Evolutionary conservation across 2,329 filamentous ascomycete species (phyloP), one percentile per base, ranked within the genome.

Genomic region (Paradendryphiella salina): DNA sequence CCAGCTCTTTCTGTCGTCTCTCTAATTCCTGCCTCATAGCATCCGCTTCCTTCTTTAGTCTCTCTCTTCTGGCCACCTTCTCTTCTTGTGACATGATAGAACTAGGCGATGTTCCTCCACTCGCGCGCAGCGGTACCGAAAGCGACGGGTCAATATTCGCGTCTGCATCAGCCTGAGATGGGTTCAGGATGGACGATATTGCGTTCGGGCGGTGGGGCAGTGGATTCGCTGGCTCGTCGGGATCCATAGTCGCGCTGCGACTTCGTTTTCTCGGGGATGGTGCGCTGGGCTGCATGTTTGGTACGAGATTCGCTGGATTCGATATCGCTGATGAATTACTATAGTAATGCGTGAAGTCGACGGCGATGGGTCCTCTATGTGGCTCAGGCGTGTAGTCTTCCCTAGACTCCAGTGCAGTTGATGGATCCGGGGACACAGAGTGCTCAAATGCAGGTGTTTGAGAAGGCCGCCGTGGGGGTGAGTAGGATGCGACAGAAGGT

Each of bases 331-430:
- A 50, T 18, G 51, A 36, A 21, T 46, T 63, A 18, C 52, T 48
- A 34, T 66, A 60, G 52, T 71, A 74, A 34, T 68, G 65, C 3
- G 71, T 74, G 38, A 73, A 74, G 54, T 74, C 71, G 33, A 73
- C 64, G 5, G 71, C 66, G 2, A 70, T 52, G 11, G 71, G 70
- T 2, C 64, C 70, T 46, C 67, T 61, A 10, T 37, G 37, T 8
- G 65, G 59, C 17, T 65, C 63, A 5, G 63, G 60, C 2, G 68
- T 61, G 36, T 60, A 64, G 8, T 61, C 47, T 45, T 72, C 68
- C 39, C 60, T 57, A 11, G 65, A 64, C 26, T 68, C 67, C 35
- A 70, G 59, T 21, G 63, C 58, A 15, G 57, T 64, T 1, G 60
- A 49, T 6, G 70, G 65, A 36, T 72, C 71, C 6, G 71, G 71